Conservation (phyloP, 2,329 filamentous ascomycete species). For the Paracamarosporium sp. region DNA sequence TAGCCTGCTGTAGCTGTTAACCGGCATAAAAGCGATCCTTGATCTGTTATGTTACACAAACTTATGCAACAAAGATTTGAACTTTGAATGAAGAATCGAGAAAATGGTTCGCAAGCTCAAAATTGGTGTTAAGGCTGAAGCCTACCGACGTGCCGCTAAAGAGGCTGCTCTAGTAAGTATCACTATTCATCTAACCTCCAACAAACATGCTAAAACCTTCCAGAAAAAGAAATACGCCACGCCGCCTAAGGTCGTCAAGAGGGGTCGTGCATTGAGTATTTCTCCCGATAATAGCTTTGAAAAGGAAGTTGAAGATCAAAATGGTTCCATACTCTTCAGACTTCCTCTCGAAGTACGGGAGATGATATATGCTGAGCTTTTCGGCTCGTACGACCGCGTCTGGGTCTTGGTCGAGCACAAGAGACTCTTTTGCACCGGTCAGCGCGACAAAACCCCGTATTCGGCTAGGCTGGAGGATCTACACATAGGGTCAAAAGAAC, state of each 20-base stretch:
- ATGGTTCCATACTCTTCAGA: neutral
- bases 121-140: no score
- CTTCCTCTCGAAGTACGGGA: neutral
- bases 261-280: neutral
- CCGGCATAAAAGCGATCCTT: no score
- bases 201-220: neutral
- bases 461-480: neutral
- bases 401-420: neutral
- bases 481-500: neutral
- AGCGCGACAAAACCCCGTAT: neutral
- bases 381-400: neutral
- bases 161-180: no score
- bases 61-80: no score
- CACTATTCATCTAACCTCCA: no score
- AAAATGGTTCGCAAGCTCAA: no score
- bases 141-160: no score
- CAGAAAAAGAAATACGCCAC: neutral
- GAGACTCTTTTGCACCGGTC: neutral
- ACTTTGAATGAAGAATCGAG: no score
- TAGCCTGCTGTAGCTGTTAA: no score
- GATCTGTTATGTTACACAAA: no score
- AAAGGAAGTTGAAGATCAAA: neutral
- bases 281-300: neutral
- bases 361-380: neutral
- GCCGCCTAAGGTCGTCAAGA: neutral